Evolutionary conservation across 257 asterid species (phyloP).

Genomic region (Gardenia jasminoides): DNA sequence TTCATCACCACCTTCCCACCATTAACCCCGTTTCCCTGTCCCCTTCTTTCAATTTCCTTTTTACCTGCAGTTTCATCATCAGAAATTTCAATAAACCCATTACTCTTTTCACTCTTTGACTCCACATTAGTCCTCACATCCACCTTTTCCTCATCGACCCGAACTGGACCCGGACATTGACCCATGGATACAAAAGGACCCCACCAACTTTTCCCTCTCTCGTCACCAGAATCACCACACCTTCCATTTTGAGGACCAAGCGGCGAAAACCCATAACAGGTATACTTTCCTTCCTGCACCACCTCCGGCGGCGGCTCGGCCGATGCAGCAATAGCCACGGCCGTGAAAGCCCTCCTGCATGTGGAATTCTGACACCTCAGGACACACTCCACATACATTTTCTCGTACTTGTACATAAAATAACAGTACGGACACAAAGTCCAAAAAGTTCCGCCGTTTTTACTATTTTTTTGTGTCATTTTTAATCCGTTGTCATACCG

Average conservation of each 20-base stretch:
- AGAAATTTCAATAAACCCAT: neutral
- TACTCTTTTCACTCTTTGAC: neutral
- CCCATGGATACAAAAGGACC: slow-evolving; percentile 31
- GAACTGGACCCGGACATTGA: neutral
- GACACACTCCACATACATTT: slow-evolving; percentile 37
- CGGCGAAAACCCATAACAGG: slow-evolving; percentile 44
- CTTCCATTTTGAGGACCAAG: neutral
- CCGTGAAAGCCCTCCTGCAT: slow-evolving; percentile 49
- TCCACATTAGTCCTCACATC: neutral
- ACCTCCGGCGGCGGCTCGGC: slow-evolving; percentile 51
- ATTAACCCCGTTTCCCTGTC: neutral
- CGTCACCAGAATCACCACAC: slow-evolving; percentile 5
- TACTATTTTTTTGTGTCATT: slow-evolving; percentile 1
- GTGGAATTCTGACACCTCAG: slow-evolving; percentile 53
- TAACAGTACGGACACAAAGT: slow-evolving; percentile 67
- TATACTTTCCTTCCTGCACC: slow-evolving; percentile 46
- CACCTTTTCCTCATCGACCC: neutral
- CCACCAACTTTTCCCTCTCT: slow-evolving; percentile 29
- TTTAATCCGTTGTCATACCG: slow-evolving; percentile 35
- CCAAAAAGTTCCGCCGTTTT: slow-evolving; percentile 47
- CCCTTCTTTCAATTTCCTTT: neutral
- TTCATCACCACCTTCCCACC: slow-evolving; percentile 9
- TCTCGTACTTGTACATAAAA: slow-evolving; percentile 45
- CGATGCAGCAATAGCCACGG: slow-evolving; percentile 29
- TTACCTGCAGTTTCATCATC: neutral